Percentiles rank a stretch among this genome's conserved stretches.
phyloP scores from a whole-genome alignment of 2,329 filamentous ascomycete genomes.

The Triangularia setosa region DNA sequence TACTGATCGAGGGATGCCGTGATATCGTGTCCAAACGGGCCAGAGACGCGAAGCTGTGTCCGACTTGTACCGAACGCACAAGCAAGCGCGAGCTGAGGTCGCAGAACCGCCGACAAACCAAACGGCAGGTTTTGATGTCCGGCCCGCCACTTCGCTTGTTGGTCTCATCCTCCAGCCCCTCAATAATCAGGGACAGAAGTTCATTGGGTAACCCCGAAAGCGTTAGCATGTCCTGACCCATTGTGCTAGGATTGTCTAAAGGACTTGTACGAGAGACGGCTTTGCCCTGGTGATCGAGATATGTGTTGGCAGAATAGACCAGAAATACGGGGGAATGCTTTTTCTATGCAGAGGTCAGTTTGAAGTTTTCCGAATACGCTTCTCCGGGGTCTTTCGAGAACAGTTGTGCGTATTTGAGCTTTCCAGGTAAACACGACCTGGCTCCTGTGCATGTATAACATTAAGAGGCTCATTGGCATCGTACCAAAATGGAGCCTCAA shows the following conservation, averaged over 20 bases:
- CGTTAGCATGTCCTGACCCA: not conserved
- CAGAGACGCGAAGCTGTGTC: not conserved
- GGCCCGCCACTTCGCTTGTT: not conserved
- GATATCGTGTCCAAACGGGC: not conserved
- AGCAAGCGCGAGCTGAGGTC: not conserved
- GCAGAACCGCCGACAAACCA: not conserved
- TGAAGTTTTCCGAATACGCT: not conserved
- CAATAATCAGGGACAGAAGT: not conserved
- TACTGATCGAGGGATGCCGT: not conserved
- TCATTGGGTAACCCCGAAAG: not conserved
- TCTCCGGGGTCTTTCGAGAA: not conserved
- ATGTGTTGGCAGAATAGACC: not conserved
- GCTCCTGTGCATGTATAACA: too few species aligned
- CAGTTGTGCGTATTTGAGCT: too few species aligned
- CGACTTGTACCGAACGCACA: not conserved
- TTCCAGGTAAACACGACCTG: too few species aligned
- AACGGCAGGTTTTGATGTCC: not conserved
- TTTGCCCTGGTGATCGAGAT: not conserved
- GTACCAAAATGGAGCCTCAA: too few species aligned
- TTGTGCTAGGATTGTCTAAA: not conserved
- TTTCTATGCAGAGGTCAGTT: not conserved
- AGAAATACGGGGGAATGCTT: not conserved
- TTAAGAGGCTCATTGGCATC: too few species aligned
- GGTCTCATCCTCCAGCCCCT: not conserved
- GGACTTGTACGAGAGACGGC: not conserved